phyloP scores from a whole-genome alignment of 2,329 filamentous ascomycete species.

The Pseudogymnoascus sp. region DNA sequence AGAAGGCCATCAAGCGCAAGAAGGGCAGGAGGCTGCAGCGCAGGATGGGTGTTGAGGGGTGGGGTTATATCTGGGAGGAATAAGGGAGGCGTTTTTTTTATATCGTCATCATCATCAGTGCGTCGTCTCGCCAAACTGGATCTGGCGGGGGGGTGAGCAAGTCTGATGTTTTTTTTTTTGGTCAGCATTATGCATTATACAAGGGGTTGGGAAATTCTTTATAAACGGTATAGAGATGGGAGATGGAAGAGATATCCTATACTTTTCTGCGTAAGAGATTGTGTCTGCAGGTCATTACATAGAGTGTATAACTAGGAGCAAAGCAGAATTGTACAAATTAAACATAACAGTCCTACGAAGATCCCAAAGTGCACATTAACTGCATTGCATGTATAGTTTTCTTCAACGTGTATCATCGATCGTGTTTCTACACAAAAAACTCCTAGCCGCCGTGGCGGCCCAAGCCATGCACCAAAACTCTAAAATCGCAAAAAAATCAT shows the following conservation, averaged over 20 bases:
- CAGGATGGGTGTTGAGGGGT: background rate
- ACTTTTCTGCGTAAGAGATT: background rate
- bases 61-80: constrained; percentile 6
- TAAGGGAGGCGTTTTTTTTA: background rate
- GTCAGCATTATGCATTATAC: constrained; percentile 7
- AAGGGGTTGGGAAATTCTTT: background rate
- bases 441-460: background rate
- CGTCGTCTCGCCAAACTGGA: background rate
- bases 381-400: background rate
- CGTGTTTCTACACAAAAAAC: constrained; percentile 1
- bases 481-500: background rate
- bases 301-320: constrained; percentile 5
- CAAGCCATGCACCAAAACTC: constrained; percentile 5
- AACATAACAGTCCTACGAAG: background rate
- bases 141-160: background rate
- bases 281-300: background rate
- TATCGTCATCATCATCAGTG: background rate
- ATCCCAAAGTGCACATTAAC: background rate
- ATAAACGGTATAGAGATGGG: background rate
- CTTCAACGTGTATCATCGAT: background rate
- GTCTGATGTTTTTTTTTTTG: background rate
- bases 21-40: constrained; percentile 2
- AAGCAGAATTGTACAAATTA: background rate
- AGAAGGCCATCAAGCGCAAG: background rate
- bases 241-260: background rate